phyloP scores from a whole-genome alignment of 2,329 filamentous ascomycete species.

The Aspergillus felis region DNA sequence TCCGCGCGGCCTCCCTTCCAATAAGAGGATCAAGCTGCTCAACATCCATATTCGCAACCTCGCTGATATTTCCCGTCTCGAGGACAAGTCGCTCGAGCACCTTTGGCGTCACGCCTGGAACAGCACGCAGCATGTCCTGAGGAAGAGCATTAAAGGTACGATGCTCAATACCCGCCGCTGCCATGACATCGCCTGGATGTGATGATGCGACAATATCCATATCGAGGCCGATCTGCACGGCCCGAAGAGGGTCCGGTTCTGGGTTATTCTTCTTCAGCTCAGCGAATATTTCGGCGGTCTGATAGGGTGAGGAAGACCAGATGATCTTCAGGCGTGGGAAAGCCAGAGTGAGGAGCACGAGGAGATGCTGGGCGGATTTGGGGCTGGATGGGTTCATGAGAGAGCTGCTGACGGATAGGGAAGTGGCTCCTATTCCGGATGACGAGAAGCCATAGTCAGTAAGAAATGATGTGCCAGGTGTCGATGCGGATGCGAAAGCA shows the following conservation, averaged over 20 bases:
- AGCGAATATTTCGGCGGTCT: constrained; percentile 96
- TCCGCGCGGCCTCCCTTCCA: constrained; percentile 70
- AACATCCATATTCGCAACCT: constrained; percentile 81
- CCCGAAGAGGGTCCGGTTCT: constrained; percentile 85
- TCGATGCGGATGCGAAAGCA: constrained; percentile 49
- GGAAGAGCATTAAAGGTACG: constrained; percentile 78
- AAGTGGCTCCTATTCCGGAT: constrained; percentile 44
- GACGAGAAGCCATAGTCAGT: constrained; percentile 52
- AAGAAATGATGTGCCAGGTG: constrained; percentile 35
- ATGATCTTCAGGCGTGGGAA: constrained; percentile 88
- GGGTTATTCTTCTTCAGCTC: constrained; percentile 83
- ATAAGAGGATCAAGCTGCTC: constrained; percentile 69
- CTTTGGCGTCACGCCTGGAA: constrained; percentile 80
- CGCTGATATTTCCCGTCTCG: constrained; percentile 69
- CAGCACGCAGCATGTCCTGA: constrained; percentile 81
- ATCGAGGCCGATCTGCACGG: constrained; percentile 77
- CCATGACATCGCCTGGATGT: constrained; percentile 49
- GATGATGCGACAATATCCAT: constrained; percentile 38
- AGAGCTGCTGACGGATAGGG: constrained; percentile 53
- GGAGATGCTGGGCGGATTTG: constrained; percentile 82
- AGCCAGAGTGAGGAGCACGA: constrained; percentile 86
- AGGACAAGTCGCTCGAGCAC: constrained; percentile 70
- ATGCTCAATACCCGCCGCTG: constrained; percentile 51
- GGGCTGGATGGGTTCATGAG: constrained; percentile 60
- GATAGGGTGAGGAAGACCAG: constrained; percentile 89